phyloP scores from a whole-genome alignment of 352 stramenopile species.

The Globisporangium cylindrosporum region DNA sequence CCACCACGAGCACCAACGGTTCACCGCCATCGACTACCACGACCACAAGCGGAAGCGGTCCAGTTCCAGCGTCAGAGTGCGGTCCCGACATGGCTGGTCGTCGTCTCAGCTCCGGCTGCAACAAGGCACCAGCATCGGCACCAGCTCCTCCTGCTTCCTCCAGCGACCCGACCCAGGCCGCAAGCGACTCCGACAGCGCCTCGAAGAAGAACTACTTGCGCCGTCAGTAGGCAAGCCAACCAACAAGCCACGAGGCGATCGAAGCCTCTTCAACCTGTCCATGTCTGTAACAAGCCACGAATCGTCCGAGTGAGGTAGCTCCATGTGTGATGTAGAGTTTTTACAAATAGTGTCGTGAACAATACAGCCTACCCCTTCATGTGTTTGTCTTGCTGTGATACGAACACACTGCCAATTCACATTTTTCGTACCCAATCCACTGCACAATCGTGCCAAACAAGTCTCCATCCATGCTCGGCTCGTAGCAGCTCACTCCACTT shows the following conservation, averaged over 20 bases:
- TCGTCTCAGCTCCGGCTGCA: conserved; percentile 3
- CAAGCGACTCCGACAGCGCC: not conserved
- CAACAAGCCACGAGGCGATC: not conserved
- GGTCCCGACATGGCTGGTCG: not conserved
- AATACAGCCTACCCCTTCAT: not conserved
- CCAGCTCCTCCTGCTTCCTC: not conserved
- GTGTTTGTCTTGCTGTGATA: not conserved
- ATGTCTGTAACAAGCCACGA: not conserved
- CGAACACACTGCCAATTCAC: too few species aligned
- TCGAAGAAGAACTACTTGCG: conserved; percentile 6
- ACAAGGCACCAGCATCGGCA: not conserved
- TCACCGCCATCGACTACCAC: too few species aligned
- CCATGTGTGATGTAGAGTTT: not conserved
- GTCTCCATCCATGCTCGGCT: too few species aligned
- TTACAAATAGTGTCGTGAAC: not conserved
- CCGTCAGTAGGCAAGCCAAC: not conserved
- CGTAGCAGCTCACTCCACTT: too few species aligned
- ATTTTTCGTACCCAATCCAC: too few species aligned
- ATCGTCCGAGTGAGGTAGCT: not conserved
- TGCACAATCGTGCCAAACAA: too few species aligned
- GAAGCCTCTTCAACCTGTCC: not conserved
- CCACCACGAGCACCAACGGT: too few species aligned
- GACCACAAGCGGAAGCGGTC: too few species aligned
- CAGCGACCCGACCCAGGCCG: not conserved
- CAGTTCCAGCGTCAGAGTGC: not conserved